These are phyloP conservation scores for Elymus sibiricus DNA, from an alignment of 176 grass and related monocot species.

Conservation along the genomic window DNA sequence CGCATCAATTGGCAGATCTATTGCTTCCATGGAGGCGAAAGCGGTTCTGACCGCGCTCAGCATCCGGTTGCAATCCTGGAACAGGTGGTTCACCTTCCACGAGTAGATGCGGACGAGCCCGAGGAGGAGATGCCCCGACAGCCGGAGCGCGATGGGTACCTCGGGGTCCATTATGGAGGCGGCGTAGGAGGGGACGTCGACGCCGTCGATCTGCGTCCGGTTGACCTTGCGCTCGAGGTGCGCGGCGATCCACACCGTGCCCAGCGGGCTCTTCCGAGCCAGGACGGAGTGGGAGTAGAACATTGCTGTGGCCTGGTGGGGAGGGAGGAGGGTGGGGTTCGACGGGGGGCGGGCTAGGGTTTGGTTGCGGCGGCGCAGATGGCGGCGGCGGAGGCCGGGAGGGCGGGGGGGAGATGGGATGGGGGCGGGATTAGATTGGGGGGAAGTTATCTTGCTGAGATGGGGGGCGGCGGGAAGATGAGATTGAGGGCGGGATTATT, in stretches of 20 bases:
- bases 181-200: constrained; percentile 71
- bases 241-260: constrained; percentile 87
- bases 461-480: not conserved
- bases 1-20: constrained; percentile 55
- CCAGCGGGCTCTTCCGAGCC: constrained; percentile 62
- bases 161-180: constrained; percentile 83
- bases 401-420: not conserved
- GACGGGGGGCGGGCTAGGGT: not conserved
- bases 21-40: constrained; percentile 42
- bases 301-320: constrained; percentile 27
- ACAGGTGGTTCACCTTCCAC: constrained; percentile 90
- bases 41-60: constrained; percentile 61
- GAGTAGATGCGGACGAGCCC: constrained; percentile 93
- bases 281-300: constrained; percentile 94
- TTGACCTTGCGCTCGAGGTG: constrained; percentile 92
- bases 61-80: constrained; percentile 73
- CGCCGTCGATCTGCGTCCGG: constrained; percentile 73
- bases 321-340: not conserved
- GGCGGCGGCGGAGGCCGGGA: not conserved
- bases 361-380: not conserved
- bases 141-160: constrained; percentile 77
- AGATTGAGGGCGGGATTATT: not conserved
- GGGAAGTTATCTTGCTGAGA: not conserved
- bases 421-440: not conserved
- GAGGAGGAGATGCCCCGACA: constrained; percentile 89